Base-by-base conservation (phyloP, 495 filamentous ascomycete species). In the Bryoglossum gracile region DNA sequence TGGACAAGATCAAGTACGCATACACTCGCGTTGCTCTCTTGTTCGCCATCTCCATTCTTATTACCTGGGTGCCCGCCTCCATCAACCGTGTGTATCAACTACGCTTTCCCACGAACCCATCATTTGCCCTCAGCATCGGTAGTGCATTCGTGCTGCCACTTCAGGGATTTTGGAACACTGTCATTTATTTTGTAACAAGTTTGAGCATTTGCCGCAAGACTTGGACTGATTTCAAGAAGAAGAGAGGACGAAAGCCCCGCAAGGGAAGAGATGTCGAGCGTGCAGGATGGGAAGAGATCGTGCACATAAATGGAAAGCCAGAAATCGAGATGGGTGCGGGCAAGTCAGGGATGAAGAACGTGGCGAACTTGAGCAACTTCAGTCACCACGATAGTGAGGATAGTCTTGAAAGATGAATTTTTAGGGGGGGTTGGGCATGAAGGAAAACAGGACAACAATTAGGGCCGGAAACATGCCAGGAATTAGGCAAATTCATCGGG, bases 31-130 rank as follows among this genome's bases (percentile, higher is more conserved):
- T 81, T 14, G 87, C 86, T 0, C 81, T 90, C 58, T 68, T 94
- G 0, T 92, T 91, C 62, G 88, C 88, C 35, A 69, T 86, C 43
- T 82, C 86, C 2, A 70, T 92, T 4, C 67, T 90, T 23, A 77
- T 92, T 22, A 89, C 86, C 16, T 94, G 88, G 88, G 83, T 87
- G 0, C 88, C 88, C 0, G 84, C 83, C 23, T 84, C 80, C 39
- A 71, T 83, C 48, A 92, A 92, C 62, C 72, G 88, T 8, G 75
- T 89, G 16, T 85, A 89, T 59, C 72, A 74, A n/a, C 65, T 91
- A 8, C 64, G 72, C 3, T 63, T 79, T 54, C 82, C 83, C 0
- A 56, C 71, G 9, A 48, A 68, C 2, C 68, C 76, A 25, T 76
- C 69, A 51, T 94, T 84, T 58, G 70, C 65, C 3, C 73, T 94